Base-by-base conservation (phyloP, 805 yeast genomes). In the Suhomyces prunicola region DNA sequence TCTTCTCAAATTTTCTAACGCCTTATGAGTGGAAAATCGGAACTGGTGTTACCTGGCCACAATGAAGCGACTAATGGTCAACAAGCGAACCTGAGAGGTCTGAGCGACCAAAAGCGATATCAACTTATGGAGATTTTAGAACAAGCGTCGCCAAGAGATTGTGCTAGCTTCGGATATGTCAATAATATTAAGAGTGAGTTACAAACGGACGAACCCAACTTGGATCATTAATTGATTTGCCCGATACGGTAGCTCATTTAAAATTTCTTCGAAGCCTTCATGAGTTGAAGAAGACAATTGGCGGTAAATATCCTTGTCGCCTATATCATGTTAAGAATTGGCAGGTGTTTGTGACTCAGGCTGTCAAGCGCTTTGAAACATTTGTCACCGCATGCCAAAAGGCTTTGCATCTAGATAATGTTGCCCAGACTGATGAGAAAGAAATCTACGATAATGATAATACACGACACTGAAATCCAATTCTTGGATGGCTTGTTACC, bases 271-370 rank as follows among this genome's bases (percentile, higher is more conserved):
- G 54, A 42, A 61, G 67, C 5, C 64, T 67, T 49, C 52, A 44
- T 10, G 57, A 49, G 2, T 54, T 65, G 54, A 64, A 65, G 42
- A 19, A 48, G n/a, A 33, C 44, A 4, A 47, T 64, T 4, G 45
- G 19, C 9, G 48, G 48, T n/a, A 17, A 6, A 44, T 19, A 26
- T n/a, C 26, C 41, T 2, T 55, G 49, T 27, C 44, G 23, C 17
- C 26, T 39, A 31, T 36, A 39, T 23, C 47, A 26, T 24, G 48
- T 51, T 31, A 60, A 59, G 44, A 31, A 33, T 1, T 67, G 70
- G 70, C 59, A 64, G 44, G 55, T 57, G 10, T 66, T 57, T 48
- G 52, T 66, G 12, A 59, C 68, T 2, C 47, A 53, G 26, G 65
- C 70, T 0, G 64, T 59, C 6, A 52, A 64, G 36, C 48, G 67